A percentile compares a stretch with the other conserved stretches of the same genome.
phyloP scores from a whole-genome alignment of 768 basidiomycete genomes.

The Kwoniella sp. region DNA sequence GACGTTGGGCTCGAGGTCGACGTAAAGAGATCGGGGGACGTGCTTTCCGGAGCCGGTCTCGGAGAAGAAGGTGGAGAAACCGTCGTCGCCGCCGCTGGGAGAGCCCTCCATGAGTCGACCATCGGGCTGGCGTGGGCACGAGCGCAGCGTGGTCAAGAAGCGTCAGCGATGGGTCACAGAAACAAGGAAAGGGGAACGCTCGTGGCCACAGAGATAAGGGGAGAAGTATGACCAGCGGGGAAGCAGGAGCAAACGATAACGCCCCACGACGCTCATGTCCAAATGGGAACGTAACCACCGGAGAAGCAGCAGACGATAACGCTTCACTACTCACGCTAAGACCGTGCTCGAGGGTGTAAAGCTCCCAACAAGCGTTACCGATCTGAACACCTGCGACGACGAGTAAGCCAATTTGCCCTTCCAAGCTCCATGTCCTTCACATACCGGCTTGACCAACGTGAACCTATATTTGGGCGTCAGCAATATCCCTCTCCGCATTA shows the following conservation, averaged over 20 bases:
- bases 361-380: conserved; percentile 99
- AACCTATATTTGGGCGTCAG: conserved; percentile 39
- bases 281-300: too few species aligned
- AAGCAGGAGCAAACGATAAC: too few species aligned
- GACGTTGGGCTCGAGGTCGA: conserved; percentile 80
- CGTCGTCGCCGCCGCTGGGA: conserved; percentile 74
- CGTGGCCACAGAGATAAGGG: conserved; percentile 13
- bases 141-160: too few species aligned
- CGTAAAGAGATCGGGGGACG: conserved; percentile 95
- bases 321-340: conserved; percentile 66
- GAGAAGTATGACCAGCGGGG: conserved; percentile 5
- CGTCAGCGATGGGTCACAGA: too few species aligned
- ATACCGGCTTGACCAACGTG: conserved; percentile 89
- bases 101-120: conserved; percentile 83
- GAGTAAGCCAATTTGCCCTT: conserved; percentile 2
- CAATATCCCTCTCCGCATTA: neutral
- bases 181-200: neutral
- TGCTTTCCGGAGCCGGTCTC: conserved; percentile 97
- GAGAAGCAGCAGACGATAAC: too few species aligned
- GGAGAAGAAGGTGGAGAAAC: conserved; percentile 99
- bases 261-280: too few species aligned
- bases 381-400: conserved; percentile 56
- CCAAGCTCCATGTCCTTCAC: conserved; percentile 10
- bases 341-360: conserved; percentile 98
- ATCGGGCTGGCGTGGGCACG: conserved; percentile 68